These are phyloP conservation scores for Neonectria punicea DNA, from an alignment of 2,329 filamentous ascomycete species.

Conservation along the genomic window DNA sequence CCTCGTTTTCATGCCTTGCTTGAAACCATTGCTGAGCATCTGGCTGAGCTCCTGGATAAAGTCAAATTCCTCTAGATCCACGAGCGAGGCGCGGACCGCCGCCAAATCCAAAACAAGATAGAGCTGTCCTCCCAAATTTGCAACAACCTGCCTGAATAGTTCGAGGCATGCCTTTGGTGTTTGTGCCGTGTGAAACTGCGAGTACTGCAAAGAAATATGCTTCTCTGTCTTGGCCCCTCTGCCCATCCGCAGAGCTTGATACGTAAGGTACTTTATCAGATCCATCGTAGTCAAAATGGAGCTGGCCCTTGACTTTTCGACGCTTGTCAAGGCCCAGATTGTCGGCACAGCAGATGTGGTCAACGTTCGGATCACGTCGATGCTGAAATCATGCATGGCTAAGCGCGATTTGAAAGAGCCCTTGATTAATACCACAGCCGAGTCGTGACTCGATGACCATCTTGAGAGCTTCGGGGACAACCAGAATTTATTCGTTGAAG, in stretches of 20 bases:
- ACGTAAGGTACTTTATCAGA: conserved; percentile 17
- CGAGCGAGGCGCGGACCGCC: neutral
- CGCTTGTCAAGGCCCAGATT: conserved; percentile 11
- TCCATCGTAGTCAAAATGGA: neutral
- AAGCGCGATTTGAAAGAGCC: neutral
- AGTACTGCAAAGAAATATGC: conserved; percentile 2
- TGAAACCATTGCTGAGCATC: neutral
- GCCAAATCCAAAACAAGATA: conserved; percentile 22
- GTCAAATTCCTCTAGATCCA: neutral
- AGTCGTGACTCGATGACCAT: neutral
- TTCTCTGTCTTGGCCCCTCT: conserved; percentile 1
- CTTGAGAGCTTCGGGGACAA: neutral
- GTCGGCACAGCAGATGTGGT: neutral
- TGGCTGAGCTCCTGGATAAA: neutral
- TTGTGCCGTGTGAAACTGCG: neutral
- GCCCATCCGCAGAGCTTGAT: conserved; percentile 1
- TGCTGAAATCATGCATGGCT: conserved; percentile 12
- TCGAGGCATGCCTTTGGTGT: neutral
- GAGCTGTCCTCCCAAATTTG: neutral
- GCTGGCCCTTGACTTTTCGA: neutral
- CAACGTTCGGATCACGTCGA: neutral
- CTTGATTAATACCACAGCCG: neutral
- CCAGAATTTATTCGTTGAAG: conserved; percentile 25
- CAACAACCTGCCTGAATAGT: neutral
- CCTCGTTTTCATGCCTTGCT: neutral